A percentile compares a stretch with the other conserved stretches of the same genome.
Evolutionary conservation across 345 rosid species (phyloP).

Genomic region (Hibiscus syriacus): DNA sequence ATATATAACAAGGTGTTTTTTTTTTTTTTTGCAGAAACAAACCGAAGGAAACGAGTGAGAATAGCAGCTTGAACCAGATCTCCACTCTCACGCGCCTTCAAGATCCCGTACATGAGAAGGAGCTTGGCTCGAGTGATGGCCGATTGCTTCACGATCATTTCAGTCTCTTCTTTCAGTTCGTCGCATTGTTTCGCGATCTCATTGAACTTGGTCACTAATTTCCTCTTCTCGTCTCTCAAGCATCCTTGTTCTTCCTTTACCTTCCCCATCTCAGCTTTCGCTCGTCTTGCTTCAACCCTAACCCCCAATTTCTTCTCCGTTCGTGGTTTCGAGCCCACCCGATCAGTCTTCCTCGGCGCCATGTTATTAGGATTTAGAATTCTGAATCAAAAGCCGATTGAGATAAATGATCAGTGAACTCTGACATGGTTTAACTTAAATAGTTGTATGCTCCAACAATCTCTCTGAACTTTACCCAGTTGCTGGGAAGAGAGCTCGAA

Average conservation of each 20-base stretch:
- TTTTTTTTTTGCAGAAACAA: neutral
- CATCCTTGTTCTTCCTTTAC: neutral
- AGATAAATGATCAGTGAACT: no score
- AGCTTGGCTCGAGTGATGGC: neutral
- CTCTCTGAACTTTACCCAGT: neutral
- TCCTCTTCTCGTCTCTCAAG: neutral
- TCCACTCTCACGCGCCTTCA: neutral
- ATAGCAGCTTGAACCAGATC: neutral
- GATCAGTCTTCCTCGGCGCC: neutral
- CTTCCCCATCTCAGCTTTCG: neutral
- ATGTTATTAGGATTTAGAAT: neutral
- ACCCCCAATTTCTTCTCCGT: neutral
- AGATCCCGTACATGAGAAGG: neutral
- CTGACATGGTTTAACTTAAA: neutral
- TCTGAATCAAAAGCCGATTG: neutral
- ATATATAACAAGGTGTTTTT: neutral
- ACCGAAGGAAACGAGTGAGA: conserved; percentile 3
- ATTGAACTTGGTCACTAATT: neutral
- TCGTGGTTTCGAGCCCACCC: neutral
- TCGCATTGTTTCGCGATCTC: neutral
- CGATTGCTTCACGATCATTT: neutral
- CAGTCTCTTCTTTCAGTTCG: neutral
- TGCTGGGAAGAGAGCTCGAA: neutral
- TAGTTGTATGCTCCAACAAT: neutral
- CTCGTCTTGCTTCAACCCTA: neutral